Evolutionary conservation across 495 filamentous ascomycete species (phyloP).

Genomic region (Neurospora sp.): DNA sequence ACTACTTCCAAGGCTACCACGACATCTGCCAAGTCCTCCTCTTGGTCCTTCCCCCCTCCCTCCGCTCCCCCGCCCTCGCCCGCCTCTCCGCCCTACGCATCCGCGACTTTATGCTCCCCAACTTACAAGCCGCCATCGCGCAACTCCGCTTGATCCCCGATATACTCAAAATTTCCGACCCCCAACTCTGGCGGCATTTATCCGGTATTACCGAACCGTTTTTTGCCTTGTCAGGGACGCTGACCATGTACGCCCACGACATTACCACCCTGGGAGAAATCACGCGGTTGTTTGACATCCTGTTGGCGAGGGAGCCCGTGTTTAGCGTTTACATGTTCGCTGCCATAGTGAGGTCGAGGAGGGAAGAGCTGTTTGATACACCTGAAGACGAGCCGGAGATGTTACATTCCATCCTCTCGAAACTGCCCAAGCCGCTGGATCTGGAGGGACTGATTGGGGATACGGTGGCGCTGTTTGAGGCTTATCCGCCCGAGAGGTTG

Average conservation of each 20-base stretch:
- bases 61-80: slow-evolving; percentile 46
- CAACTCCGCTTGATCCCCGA: slow-evolving; percentile 79
- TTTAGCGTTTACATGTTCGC: slow-evolving; percentile 88
- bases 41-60: slow-evolving; percentile 56
- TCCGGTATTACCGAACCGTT: slow-evolving; percentile 64
- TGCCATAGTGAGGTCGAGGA: slow-evolving; percentile 70
- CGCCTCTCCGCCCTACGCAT: slow-evolving; percentile 82
- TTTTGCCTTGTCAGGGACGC: slow-evolving; percentile 80
- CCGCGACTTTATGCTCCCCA: slow-evolving; percentile 94
- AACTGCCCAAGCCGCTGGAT: slow-evolving; percentile 75
- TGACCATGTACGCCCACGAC: slow-evolving; percentile 94
- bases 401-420: slow-evolving; percentile 79
- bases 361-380: slow-evolving; percentile 71
- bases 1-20: slow-evolving; percentile 97
- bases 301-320: slow-evolving; percentile 74
- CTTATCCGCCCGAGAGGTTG: slow-evolving; percentile 64
- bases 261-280: slow-evolving; percentile 80
- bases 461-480: slow-evolving; percentile 50
- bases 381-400: slow-evolving; percentile 84
- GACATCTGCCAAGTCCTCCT: slow-evolving; percentile 97
- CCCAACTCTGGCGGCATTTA: slow-evolving; percentile 58
- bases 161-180: slow-evolving; percentile 61
- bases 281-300: slow-evolving; percentile 83
- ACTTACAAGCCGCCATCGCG: slow-evolving; percentile 65
- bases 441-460: slow-evolving; percentile 63